Evolutionary conservation across 345 rosid genomes (phyloP).

Genomic region (Syzygium oleosum): DNA sequence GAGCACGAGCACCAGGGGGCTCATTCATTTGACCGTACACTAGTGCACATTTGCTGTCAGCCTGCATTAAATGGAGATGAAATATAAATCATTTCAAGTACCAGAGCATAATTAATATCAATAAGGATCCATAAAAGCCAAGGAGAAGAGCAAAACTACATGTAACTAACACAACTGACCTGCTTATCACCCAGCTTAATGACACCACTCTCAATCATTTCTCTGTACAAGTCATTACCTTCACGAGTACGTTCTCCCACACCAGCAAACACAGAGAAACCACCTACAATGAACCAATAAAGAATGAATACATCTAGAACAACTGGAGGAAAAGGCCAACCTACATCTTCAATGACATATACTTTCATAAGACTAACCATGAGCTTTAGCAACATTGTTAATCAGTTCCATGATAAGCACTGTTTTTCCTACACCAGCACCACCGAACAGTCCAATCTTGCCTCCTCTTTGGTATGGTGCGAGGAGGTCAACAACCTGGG

Average conservation of each 20-base stretch:
- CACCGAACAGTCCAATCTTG: conserved; percentile 97
- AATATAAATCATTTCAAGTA: not conserved
- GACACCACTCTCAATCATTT: conserved; percentile 58
- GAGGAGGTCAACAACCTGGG: conserved; percentile 94
- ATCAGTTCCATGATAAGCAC: conserved; percentile 98
- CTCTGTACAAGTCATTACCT: conserved; percentile 53
- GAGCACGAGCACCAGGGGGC: conserved; percentile 57
- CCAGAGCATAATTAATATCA: not conserved
- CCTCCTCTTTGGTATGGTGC: conserved; percentile 99
- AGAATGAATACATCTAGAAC: not conserved
- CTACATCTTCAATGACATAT: not conserved
- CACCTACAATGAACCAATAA: conserved; percentile 22
- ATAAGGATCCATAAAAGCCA: not conserved
- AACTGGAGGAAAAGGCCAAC: not conserved
- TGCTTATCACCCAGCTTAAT: conserved; percentile 70
- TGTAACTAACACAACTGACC: conserved; percentile 38
- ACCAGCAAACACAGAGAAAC: conserved; percentile 60
- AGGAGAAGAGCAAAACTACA: not conserved
- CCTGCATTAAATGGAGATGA: conserved; percentile 10
- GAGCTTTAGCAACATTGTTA: conserved; percentile 97
- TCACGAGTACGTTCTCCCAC: conserved; percentile 95
- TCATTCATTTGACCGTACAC: conserved; percentile 56
- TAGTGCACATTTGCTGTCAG: conserved; percentile 48
- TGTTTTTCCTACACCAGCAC: conserved; percentile 99
- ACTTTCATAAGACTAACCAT: conserved; percentile 39